Conservation (phyloP, 768 basidiomycete species). For the Amanita inopinata region DNA sequence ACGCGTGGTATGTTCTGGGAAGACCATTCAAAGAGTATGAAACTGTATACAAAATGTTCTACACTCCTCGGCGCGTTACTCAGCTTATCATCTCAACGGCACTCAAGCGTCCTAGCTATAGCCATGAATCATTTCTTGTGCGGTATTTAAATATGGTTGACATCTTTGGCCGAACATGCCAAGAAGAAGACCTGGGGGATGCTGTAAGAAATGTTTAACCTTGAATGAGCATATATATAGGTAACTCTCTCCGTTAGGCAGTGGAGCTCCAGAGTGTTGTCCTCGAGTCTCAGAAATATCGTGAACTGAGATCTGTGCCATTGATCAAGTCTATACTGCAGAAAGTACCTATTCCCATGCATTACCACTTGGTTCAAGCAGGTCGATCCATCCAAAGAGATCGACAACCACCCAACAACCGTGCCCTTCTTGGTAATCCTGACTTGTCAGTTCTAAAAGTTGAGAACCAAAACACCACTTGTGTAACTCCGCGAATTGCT, state of each 20-base stretch:
- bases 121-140: conserved; percentile 25
- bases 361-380: too few relatives aligned
- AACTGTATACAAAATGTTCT: conserved; percentile 37
- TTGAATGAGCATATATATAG: background rate
- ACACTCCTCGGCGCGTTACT: conserved; percentile 37
- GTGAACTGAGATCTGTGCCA: background rate
- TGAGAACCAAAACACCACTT: conserved; percentile 45
- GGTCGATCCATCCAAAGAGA: too few relatives aligned
- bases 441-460: conserved; percentile 49
- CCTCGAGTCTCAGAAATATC: conserved; percentile 16
- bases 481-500: conserved; percentile 54
- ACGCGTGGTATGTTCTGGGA: conserved; percentile 53
- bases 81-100: conserved; percentile 36
- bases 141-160: conserved; percentile 24
- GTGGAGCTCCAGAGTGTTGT: conserved; percentile 18
- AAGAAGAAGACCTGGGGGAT: conserved; percentile 23
- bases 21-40: conserved; percentile 37
- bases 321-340: conserved; percentile 1
- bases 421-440: conserved; percentile 28
- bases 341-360: background rate
- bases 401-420: conserved; percentile 13
- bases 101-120: conserved; percentile 19
- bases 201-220: conserved; percentile 17
- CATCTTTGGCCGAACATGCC: conserved; percentile 24
- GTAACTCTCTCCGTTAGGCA: conserved; percentile 12